These are phyloP conservation scores for Podila minutissima DNA, from an alignment of 192 early-diverging fungal species.

Conservation along the genomic window DNA sequence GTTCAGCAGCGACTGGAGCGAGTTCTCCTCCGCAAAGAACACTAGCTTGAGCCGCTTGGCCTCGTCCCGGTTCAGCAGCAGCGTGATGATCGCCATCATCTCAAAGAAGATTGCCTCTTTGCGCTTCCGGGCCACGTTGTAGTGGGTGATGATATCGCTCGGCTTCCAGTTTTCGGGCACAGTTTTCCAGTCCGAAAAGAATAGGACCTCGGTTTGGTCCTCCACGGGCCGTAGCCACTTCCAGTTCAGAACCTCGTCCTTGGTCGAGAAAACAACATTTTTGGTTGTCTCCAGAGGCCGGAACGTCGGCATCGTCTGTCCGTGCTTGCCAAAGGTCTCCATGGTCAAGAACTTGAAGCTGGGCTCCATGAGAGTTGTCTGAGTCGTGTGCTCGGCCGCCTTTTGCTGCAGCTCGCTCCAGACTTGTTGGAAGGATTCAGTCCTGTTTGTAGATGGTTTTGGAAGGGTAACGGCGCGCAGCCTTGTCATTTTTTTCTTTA, in stretches of 20 bases:
- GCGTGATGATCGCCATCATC: neutral
- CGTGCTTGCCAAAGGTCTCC: no score
- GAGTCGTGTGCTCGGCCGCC: no score
- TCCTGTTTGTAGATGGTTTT: no score
- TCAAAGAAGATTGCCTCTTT: neutral
- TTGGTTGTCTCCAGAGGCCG: neutral
- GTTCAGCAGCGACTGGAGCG: neutral
- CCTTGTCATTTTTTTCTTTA: neutral
- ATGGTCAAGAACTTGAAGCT: no score
- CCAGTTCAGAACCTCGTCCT: neutral
- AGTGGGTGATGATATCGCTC: neutral
- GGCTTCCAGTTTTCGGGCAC: neutral
- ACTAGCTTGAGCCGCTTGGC: neutral
- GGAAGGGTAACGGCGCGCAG: no score
- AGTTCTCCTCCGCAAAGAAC: neutral
- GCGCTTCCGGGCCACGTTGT: neutral
- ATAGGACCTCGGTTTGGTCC: neutral
- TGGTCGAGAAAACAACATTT: neutral
- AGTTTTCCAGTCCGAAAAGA: neutral
- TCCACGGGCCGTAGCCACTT: neutral
- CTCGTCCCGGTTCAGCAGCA: neutral
- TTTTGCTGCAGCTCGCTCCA: no score
- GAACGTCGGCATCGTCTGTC: neutral
- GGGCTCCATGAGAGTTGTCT: no score
- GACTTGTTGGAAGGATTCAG: no score